Base-by-base conservation (phyloP, 2,329 filamentous ascomycete species). In the Exophiala sp. region DNA sequence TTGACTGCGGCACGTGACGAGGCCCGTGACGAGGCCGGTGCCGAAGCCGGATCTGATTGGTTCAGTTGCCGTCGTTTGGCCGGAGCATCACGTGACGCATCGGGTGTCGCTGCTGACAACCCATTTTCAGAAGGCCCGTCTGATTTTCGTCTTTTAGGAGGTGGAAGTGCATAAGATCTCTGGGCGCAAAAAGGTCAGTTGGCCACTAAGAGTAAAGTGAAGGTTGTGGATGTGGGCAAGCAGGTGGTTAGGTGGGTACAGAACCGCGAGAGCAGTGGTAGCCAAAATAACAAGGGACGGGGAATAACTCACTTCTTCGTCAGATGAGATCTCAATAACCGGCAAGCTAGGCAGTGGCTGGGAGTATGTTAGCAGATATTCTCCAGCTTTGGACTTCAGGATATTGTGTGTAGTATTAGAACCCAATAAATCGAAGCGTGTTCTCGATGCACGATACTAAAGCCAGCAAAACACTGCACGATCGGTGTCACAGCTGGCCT, bases 71-170 rank as follows among this genome's bases (percentile, higher is more conserved):
- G 14, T 8, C 18, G 7, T 6, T 3, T 3, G 13, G 14, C 3
- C 9, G 30, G 14, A 19, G 34, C 8, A 19, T 19, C 44, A 47
- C 44, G 44, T 40, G 35, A 29, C 9, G 9, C 16, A 11, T 27
- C 13, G 7, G 13, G 19, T 8, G 14, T 14, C 14, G n/a, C 14
- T 24, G 18, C n/a, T 16, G 22, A 41, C 22, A 7, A 10, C 3
- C 19, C 41, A 38, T 46, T 44, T 10, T 19, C 19, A 22, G 37
- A 16, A n/a, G 45, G 46, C 9, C 45, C 45, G 6, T 45, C 30
- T 1, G 50, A 53, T 34, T 53, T 53, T 16, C 38, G 50, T 30
- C 50, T 32, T 37, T 53, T 53, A 1, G 34, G 8, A 27, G 37
- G 50, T 30, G 45, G 50, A 9, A 18, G 29, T 23, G 27, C 22